These are phyloP conservation scores for Aureobasidium uvarum DNA, from an alignment of 2,329 filamentous ascomycete species.

Conservation along the genomic window DNA sequence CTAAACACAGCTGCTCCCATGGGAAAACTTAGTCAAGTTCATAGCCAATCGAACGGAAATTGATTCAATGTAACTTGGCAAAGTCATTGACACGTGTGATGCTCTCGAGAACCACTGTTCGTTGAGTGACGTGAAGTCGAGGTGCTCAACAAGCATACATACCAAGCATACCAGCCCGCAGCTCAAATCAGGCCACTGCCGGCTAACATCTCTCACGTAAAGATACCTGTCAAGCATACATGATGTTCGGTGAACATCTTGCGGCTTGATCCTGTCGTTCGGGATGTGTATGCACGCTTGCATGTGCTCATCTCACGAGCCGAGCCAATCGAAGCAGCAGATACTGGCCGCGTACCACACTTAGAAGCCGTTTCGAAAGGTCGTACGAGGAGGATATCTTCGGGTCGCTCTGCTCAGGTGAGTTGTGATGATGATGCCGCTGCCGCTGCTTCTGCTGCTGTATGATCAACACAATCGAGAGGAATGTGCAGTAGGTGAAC, in stretches of 20 bases:
- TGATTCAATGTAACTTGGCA: background rate
- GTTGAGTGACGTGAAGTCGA: background rate
- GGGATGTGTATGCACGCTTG: background rate
- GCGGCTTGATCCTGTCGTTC: background rate
- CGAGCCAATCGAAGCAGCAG: constrained; percentile 11
- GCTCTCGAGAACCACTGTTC: background rate
- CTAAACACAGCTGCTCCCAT: background rate
- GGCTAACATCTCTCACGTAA: background rate
- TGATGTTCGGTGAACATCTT: too few relatives aligned
- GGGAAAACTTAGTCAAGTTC: background rate
- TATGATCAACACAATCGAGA: background rate
- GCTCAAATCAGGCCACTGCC: background rate
- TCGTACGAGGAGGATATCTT: background rate
- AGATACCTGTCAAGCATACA: background rate
- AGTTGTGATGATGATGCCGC: background rate
- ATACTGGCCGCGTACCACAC: background rate
- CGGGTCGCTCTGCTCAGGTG: background rate
- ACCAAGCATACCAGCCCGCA: background rate
- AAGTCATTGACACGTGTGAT: too few relatives aligned
- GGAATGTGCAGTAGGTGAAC: background rate
- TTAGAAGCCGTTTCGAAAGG: background rate
- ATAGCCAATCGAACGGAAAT: background rate
- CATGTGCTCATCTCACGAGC: background rate
- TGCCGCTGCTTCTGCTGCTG: background rate
- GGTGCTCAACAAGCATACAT: background rate